phyloP scores from a whole-genome alignment of 257 asterid genomes.

The Solanum sparsipilum region DNA sequence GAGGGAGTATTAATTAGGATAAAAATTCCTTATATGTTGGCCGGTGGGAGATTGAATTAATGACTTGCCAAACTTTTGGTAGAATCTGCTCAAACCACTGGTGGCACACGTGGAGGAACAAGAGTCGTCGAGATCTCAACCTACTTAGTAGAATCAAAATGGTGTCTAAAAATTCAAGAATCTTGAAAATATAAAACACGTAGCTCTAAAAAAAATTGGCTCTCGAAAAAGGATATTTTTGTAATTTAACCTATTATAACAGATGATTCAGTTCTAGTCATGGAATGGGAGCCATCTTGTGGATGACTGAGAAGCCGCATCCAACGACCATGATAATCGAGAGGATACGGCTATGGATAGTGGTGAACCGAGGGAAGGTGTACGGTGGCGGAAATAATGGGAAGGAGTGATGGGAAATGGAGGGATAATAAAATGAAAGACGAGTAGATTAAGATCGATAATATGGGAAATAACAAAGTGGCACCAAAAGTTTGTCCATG shows the following conservation, averaged over 20 bases:
- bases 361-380: conserved; percentile 14
- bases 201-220: conserved; percentile 52
- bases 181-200: conserved; percentile 61
- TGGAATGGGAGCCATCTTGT: conserved; percentile 40
- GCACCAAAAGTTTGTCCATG: conserved; percentile 48
- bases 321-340: conserved; percentile 56
- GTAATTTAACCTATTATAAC: conserved; percentile 34
- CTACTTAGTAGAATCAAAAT: conserved; percentile 38
- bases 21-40: no score
- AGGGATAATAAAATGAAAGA: conserved; percentile 36
- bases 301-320: conserved; percentile 52
- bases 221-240: conserved; percentile 31
- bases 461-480: conserved; percentile 34
- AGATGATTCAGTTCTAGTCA: conserved; percentile 41
- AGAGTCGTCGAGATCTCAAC: conserved; percentile 34
- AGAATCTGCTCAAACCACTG: background rate
- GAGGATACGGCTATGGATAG: conserved; percentile 63
- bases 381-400: background rate
- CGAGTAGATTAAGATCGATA: conserved; percentile 49
- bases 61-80: no score
- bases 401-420: conserved; percentile 8
- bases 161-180: conserved; percentile 65
- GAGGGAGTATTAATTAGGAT: no score
- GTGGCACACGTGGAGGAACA: conserved; percentile 86
- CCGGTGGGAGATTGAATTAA: no score